Percentiles rank a stretch among this genome's conserved stretches.
Conservation (phyloP, 192 early-diverging fungal species). For the Backusella westeae region DNA sequence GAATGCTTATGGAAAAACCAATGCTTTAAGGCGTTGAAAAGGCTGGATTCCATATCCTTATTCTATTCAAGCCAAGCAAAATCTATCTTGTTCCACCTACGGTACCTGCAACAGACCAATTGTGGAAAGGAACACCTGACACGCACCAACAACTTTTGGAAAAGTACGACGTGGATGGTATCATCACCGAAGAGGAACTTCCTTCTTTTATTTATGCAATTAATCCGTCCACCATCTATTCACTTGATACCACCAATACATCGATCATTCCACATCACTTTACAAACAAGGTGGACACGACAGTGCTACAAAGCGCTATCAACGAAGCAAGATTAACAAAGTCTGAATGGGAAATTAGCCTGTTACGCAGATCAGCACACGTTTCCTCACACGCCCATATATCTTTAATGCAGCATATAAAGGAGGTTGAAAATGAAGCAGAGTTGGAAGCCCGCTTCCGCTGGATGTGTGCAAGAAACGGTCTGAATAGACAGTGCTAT, state of each 20-base stretch:
- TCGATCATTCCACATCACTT: constrained; percentile 18
- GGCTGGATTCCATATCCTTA: constrained; percentile 73
- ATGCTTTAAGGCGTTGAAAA: constrained; percentile 54
- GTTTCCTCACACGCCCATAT: constrained; percentile 79
- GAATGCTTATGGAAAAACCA: constrained; percentile 8
- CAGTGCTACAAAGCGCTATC: constrained; percentile 50
- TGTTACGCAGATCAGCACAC: constrained; percentile 73
- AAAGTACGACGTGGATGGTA: constrained; percentile 68
- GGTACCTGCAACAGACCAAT: constrained; percentile 61
- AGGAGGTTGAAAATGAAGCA: constrained; percentile 62
- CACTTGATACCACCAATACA: constrained; percentile 47
- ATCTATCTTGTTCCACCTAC: constrained; percentile 71
- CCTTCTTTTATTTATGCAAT: constrained; percentile 42
- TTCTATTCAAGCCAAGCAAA: constrained; percentile 61
- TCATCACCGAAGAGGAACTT: constrained; percentile 61
- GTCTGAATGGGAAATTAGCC: constrained; percentile 66
- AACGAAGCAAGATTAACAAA: constrained; percentile 82
- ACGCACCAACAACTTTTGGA: constrained; percentile 53
- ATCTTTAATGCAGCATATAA: constrained; percentile 67
- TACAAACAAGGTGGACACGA: constrained; percentile 18
- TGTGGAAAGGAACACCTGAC: constrained; percentile 81
- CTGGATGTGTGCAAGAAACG: constrained; percentile 65
- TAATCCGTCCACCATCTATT: constrained; percentile 50
- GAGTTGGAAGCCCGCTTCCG: constrained; percentile 79
- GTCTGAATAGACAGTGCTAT: constrained; percentile 78